A percentile compares a stretch with the other conserved stretches of the same genome.
These are phyloP conservation scores for Suhomyces guaymorum DNA, from an alignment of 1,139 yeast species.

Conservation along the genomic window DNA sequence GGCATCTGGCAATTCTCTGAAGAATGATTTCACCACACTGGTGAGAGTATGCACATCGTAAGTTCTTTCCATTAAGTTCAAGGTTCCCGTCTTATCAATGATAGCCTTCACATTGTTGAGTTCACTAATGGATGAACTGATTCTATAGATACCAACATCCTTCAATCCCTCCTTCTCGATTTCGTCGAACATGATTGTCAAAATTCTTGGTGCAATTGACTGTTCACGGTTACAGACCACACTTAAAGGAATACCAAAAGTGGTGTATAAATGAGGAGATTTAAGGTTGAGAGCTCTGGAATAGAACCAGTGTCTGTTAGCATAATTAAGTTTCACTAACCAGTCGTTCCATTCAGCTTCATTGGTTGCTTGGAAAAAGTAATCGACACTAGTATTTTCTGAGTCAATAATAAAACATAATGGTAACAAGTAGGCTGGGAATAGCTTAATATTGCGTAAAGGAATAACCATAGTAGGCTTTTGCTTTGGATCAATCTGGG, in stretches of 20 bases:
- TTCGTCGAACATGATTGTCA: constrained; percentile 64
- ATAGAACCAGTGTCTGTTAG: constrained; percentile 58
- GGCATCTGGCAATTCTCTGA: constrained; percentile 90
- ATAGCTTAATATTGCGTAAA: constrained; percentile 51
- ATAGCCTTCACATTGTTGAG: constrained; percentile 67
- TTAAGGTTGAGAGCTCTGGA: constrained; percentile 43
- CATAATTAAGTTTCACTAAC: constrained; percentile 54
- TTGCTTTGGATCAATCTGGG: constrained; percentile 43
- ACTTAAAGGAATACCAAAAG: constrained; percentile 88
- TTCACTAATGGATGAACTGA: constrained; percentile 84
- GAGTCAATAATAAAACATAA: constrained; percentile 62
- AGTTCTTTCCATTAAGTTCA: constrained; percentile 61
- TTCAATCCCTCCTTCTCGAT: constrained; percentile 83
- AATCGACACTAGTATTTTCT: constrained; percentile 55
- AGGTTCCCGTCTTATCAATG: constrained; percentile 69
- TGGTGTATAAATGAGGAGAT: constrained; percentile 37
- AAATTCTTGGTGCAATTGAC: constrained; percentile 61
- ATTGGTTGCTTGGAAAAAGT: constrained; percentile 65
- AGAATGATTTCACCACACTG: constrained; percentile 80
- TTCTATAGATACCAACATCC: constrained; percentile 90
- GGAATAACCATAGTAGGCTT: constrained; percentile 62
- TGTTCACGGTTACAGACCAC: constrained; percentile 75
- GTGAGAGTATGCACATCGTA: constrained; percentile 88
- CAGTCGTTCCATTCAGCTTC: constrained; percentile 75
- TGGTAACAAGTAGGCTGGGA: constrained; percentile 56